Evolutionary conservation across 2,329 filamentous ascomycete genomes (phyloP), one percentile per base, ranked within the genome.

Genomic region (Monilinia laxa): DNA sequence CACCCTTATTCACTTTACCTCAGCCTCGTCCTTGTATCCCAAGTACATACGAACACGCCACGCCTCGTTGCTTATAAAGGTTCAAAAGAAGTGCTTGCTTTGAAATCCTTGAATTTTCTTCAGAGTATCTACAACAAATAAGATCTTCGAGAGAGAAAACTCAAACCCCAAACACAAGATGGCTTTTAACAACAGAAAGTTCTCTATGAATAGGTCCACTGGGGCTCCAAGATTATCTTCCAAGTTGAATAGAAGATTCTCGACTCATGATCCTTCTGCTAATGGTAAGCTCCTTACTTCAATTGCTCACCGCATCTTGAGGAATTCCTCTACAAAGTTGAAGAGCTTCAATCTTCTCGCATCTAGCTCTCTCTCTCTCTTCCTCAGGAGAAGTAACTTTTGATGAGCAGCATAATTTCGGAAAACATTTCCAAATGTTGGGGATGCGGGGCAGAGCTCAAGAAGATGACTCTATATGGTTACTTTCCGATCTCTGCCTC

Each of bases 141-240:
- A 4, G 16, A 28, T 14, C 28, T 58, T 28, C 6, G 38, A 64
- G 12, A 55, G 23, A 58, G 12, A 20, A 35, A 42, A 28, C 23
- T 35, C 31, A 25, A 52, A 52, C 56, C 23, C 56, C 31, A 35
- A 35, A 35, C 31, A 62, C 51, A 75, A 58, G 23, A 76, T 76
- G 74, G 70, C 73, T 25, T 85, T 85, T 73, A 78, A 80, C 75
- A 82, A 81, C 68, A 84, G 86, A 79, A 87, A 87, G 76, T 88
- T 88, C 78, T 87, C 85, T 70, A 88, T 89, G 79, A 88, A 89
- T 78, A 82, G 85, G 74, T 85, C 87, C 75, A 87, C 86, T 63
- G 86, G 86, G 73, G 82, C 83, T 52, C 86, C 86, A 68, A 83
- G 86, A 74, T 79, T 81, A 52, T 76, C 78, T 49, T 74, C 70